Evolutionary conservation across 352 stramenopile species (phyloP), one percentile per base, ranked within the genome.

Genomic region (Globisporangium takayamanum): DNA sequence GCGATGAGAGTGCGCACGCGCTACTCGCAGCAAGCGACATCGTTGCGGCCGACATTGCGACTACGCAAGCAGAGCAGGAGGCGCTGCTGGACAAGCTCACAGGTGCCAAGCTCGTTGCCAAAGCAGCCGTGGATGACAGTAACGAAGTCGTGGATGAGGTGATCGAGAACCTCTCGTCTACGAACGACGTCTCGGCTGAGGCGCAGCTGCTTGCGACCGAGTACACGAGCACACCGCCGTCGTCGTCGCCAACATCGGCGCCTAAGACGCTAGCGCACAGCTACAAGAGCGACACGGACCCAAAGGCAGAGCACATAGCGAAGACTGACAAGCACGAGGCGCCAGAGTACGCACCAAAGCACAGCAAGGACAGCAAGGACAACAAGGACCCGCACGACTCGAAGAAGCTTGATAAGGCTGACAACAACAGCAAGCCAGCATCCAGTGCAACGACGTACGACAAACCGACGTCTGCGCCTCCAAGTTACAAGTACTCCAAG

Each of bases 311-410:
- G 42, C n/a, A 47, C 42, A 15, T 2, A 11, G 30, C 30, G 30
- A 47, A 47, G 42, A 22, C 5, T 4, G 42, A 47, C 42, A n/a
- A 47, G 2, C 15, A 47, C 12, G n/a, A 47, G 22, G 22, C 22
- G 0, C 22, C 22, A 22, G 22, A 22, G 22, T 22, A 22, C 0
- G n/a, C 4, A 20, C 8, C 42, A 2, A 22, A 49, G 36, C 28
- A 50, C 53, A 14, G 12, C 20, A 58, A 58, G 39, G 39, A 58
- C 18, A 22, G 20, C 14, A 50, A 46, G 12, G 50, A 45, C 6
- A 42, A 39, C 14, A 14, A 47, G 2, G 30, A 36, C 30, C 22
- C 22, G 22, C 22, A 22, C 22, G 22, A 22, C 22, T 36, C 30
- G 30, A 36, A 36, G 30, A 36, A 36, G 30, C 30, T 8, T 36